Percentiles rank a stretch among this genome's conserved stretches.
Conservation (phyloP, 2,329 filamentous ascomycete species). For the Sordariomycetes sp. region DNA sequence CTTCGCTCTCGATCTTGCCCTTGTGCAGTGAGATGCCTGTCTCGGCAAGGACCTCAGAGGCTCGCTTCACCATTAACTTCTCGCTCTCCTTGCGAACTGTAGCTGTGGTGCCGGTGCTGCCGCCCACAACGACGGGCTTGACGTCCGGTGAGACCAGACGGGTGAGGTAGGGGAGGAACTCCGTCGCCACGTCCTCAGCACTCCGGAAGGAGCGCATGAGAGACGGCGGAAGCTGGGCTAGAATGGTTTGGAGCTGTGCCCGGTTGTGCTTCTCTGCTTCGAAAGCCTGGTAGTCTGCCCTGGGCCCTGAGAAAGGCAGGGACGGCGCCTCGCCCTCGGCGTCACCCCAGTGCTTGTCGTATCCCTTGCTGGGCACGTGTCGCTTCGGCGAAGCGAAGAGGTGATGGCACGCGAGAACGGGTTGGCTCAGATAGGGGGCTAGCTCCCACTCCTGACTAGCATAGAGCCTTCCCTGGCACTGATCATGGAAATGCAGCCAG, state of each 20-base stretch:
- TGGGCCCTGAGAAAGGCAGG: slow-evolving; percentile 70
- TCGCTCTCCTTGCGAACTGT: slow-evolving; percentile 85
- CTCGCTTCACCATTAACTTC: slow-evolving; percentile 68
- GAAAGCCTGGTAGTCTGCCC: slow-evolving; percentile 71
- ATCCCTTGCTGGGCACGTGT: slow-evolving; percentile 27
- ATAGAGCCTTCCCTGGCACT: slow-evolving; percentile 68
- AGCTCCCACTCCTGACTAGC: slow-evolving; percentile 91
- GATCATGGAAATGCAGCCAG: slow-evolving; percentile 92
- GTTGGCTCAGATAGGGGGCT: slow-evolving; percentile 74
- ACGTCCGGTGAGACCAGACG: slow-evolving; percentile 82
- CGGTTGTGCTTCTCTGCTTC: slow-evolving; percentile 76
- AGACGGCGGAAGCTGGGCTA: slow-evolving; percentile 61
- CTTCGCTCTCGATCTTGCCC: slow-evolving; percentile 66
- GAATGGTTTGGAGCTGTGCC: slow-evolving; percentile 63
- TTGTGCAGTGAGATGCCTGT: slow-evolving; percentile 75
- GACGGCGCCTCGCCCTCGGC: slow-evolving; percentile 38
- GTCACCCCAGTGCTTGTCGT: slow-evolving; percentile 38
- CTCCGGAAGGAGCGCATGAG: slow-evolving; percentile 73
- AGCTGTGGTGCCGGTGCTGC: slow-evolving; percentile 58
- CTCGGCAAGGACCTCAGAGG: slow-evolving; percentile 75
- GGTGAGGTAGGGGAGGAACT: slow-evolving; percentile 76
- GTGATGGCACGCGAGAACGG: slow-evolving; percentile 81
- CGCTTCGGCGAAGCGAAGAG: slow-evolving; percentile 71
- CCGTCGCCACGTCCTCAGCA: slow-evolving; percentile 65
- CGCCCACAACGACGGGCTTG: slow-evolving; percentile 78